Base-by-base conservation (phyloP, 129 eudicot species). In the Flaveria bidentis region DNA sequence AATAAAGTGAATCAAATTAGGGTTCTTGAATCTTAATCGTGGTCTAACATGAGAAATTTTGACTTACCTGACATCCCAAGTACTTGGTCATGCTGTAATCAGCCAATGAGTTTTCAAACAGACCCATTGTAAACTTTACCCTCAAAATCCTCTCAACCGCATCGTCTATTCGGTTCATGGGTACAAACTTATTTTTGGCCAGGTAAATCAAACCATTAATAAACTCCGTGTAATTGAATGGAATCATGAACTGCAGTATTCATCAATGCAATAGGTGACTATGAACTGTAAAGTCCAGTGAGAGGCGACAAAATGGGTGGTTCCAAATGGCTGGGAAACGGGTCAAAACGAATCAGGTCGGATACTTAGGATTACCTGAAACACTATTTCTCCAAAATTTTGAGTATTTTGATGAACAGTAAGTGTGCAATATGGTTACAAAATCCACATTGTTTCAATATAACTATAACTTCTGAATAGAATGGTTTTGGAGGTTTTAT, bases 91-190 rank as follows among this genome's bases (percentile, higher is more conserved):
- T 72, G 78, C 85, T 85, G 52, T 67, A 75, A 73, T 87, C 92
- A 49, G 92, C 87, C 57, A 87, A 73, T 10, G 96, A 88, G 62
- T 74, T 73, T 67, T 90, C 92, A 44, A 87, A 90, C 6, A 87
- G 88, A 12, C 96, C 96, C 87, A 85, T 76, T n/a, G 61, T 72
- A 53, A 89, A 85, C 78, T 87, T 89, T 22, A 90, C 92, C 20
- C 90, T 80, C 25, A 90, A 69, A 62, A 87, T 90, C 77, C 92
- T 86, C 52, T 58, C 60, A 52, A 87, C 90, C 67, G 93, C 92
- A 81, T 90, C 92, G 22, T 90, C 83, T 41, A 90, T 82, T 60
- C 90, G 80, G 26, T 61, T 86, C 87, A 90, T 80, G 67, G 84
- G 83, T 51, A 90, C 70, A 36, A 76, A 80, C n/a, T 82, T 80